These are phyloP conservation scores for Didymella lethalis DNA, from an alignment of 2,329 filamentous ascomycete genomes.

Conservation along the genomic window DNA sequence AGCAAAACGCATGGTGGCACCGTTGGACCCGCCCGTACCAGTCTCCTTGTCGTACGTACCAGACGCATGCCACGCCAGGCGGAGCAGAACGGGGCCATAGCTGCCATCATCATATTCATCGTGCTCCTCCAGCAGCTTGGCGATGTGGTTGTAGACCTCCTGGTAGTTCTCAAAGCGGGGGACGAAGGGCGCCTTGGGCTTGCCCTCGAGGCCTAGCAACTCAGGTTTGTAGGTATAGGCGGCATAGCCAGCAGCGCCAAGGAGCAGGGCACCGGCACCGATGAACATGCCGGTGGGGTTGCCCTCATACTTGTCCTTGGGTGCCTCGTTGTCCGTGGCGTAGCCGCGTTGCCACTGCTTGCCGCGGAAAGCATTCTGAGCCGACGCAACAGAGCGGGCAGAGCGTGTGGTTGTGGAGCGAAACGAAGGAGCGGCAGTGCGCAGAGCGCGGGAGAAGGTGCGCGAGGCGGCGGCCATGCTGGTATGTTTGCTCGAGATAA, in stretches of 20 bases:
- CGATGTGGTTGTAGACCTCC: conserved; percentile 90
- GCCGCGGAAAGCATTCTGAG: conserved; percentile 71
- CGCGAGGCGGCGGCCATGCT: conserved; percentile 49
- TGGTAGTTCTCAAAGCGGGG: conserved; percentile 90
- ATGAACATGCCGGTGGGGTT: conserved; percentile 52
- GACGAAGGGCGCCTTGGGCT: conserved; percentile 63
- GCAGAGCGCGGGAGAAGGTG: conserved; percentile 52
- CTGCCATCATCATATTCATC: conserved; percentile 97
- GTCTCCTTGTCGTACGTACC: conserved; percentile 92
- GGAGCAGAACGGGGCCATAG: conserved; percentile 89
- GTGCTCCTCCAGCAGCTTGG: conserved; percentile 80
- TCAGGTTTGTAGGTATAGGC: conserved; percentile 64
- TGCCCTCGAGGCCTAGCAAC: conserved; percentile 49
- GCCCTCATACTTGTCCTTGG: conserved; percentile 57
- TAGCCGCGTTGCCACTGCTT: conserved; percentile 83
- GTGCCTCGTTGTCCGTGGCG: conserved; percentile 65
- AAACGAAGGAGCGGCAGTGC: conserved; percentile 54
- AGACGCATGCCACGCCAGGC: conserved; percentile 92
- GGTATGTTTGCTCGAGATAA: conserved; percentile 5
- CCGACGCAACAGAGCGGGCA: conserved; percentile 64
- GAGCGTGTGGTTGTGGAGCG: conserved; percentile 67
- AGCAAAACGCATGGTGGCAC: conserved; percentile 94
- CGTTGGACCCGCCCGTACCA: conserved; percentile 90
- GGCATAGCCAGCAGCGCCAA: conserved; percentile 40
- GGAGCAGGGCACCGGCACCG: conserved; percentile 44